Evolutionary conservation across 306 rosid genomes (phyloP).

Genomic region (Cucurbita moschata): DNA sequence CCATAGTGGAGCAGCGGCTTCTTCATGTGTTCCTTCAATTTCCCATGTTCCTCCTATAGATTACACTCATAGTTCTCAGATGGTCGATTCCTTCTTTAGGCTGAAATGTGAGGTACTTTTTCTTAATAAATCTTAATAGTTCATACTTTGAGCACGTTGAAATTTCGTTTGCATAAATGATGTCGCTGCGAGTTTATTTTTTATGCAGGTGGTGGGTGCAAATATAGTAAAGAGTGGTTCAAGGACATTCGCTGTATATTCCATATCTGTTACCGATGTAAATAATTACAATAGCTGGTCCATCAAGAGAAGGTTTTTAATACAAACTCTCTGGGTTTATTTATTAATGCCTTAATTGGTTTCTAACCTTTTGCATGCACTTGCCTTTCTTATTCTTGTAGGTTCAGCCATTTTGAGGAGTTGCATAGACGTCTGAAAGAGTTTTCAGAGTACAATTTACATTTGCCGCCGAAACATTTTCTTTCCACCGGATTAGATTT

Average conservation of each 20-base stretch:
- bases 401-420: constrained; percentile 99
- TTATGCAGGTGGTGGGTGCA: constrained; percentile 86
- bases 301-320: constrained; percentile 77
- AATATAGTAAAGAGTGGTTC: constrained; percentile 93
- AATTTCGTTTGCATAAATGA: constrained; percentile 9
- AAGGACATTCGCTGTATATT: constrained; percentile 88
- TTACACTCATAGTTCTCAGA: constrained; percentile 46
- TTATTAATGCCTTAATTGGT: not conserved
- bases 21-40: constrained; percentile 53
- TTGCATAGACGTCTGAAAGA: constrained; percentile 86
- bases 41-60: constrained; percentile 25
- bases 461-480: constrained; percentile 95
- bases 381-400: constrained; percentile 11
- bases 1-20: constrained; percentile 75
- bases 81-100: constrained; percentile 62
- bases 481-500: constrained; percentile 88
- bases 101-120: constrained; percentile 87
- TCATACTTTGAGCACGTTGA: constrained; percentile 5
- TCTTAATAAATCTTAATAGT: not conserved
- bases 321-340: constrained; percentile 7
- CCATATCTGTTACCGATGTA: constrained; percentile 74
- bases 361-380: not conserved
- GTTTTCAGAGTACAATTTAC: constrained; percentile 80
- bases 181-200: constrained; percentile 19
- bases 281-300: constrained; percentile 92